Evolutionary conservation across 176 grass and related monocot species (phyloP), one percentile per base, ranked within the genome.

Genomic region (Thinopyrum elongatum): DNA sequence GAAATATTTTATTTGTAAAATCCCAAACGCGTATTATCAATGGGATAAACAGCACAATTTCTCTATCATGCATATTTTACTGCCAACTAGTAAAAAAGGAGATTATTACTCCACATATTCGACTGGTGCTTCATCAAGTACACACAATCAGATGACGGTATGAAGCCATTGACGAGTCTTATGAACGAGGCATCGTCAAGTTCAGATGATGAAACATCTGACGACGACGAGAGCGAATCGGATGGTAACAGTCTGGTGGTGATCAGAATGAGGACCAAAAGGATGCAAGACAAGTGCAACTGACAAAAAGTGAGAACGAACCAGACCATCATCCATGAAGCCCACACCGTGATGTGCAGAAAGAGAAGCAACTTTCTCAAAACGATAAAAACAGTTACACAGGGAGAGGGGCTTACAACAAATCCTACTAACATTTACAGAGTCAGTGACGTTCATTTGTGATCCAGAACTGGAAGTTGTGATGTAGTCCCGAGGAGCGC

Each of bases 131-230:
- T 2, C 36, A 3, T 41, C 39, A 41, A 10, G 39, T 8, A 41
- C 38, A 39, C 10, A 41, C 39, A 8, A 10, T 41, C 10, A 11
- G 10, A 41, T 41, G 39, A 2, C 39, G 0, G 39, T 55, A 81
- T 77, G 36, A 88, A 93, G 14, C 79, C 88, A 57, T 90, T 86
- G 58, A 86, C 28, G 44, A 88, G 73, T 83, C 57, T 82, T n/a
- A 22, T 63, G 30, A 70, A 29, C 15, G 49, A 65, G 27, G 55
- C 39, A 5, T 74, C 70, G 6, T 8, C 70, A 74, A 74, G 84
- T 63, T 74, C 74, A 41, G 71, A 85, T 49, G 77, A 87, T 10
- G 74, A 88, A 14, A 81, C 82, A 14, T 80, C 86, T 53, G 75
- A 47, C 38, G 38, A 31, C 28, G 75, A 70, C 67, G 72, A 73